Base-by-base conservation (phyloP, 2,329 filamentous ascomycete species). In the Colletotrichum spinosum region DNA sequence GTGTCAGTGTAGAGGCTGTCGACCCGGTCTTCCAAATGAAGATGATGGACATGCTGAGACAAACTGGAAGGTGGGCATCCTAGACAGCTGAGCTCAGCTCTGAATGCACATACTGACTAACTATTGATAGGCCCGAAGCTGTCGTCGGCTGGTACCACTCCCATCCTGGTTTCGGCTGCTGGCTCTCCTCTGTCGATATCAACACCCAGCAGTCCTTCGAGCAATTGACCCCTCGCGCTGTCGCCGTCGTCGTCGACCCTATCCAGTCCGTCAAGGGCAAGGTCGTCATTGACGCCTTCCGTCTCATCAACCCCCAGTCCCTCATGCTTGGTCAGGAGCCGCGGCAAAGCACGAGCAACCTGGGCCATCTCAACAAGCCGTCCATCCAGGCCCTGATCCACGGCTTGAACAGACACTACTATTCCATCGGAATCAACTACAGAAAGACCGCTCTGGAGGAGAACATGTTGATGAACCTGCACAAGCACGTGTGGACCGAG, bases 171-270 rank as follows among this genome's bases (percentile, higher is more conserved):
- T 99, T 99, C 77, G 96, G 96, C 73, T 99, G 96, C 86, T 99
- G 96, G 96, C 89, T 99, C 34, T 99, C 96, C 2, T 97, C 92
- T 15, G 96, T 99, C 76, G 96, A 99, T 84, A 98, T 99, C 84
- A 98, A 99, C 83, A 99, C 96, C 37, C 96, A 99, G 78, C 96
- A 99, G 81, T 97, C 94, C n/a, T 99, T 99, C 80, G 96, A 99
- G 83, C 96, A 98, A 81, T 89, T 99, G 65, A 99, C 94, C 8
- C 94, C 96, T 41, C 93, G 96, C 76, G 95, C 96, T 71, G 96
- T 99, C 69, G 96, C 96, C 71, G 96, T 99, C 55, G 96, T 99
- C 73, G 94, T 99, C 74, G 96, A 99, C 75, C 96, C 96, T 46
- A 98, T 99, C 74, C 96, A 99, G 81, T 98, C 96, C 67, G 96